Evolutionary conservation across 768 basidiomycete species (phyloP).

Genomic region (Rickenella mellea): DNA sequence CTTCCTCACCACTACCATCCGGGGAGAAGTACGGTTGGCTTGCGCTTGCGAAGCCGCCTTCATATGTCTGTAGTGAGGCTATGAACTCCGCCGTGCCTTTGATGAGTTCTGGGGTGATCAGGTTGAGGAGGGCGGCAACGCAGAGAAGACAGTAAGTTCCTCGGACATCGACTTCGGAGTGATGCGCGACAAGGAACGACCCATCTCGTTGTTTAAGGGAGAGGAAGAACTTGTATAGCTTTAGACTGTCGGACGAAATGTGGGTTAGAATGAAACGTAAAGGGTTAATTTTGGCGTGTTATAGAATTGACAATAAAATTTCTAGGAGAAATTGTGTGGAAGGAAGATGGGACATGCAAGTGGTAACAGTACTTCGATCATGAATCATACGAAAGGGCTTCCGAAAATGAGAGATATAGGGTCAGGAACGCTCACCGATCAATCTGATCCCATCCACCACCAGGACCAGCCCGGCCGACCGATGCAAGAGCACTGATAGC

Average conservation of each 20-base stretch:
- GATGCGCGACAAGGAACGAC: slow-evolving; percentile 79
- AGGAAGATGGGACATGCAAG: no score
- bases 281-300: no score
- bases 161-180: slow-evolving; percentile 93
- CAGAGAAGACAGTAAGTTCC: slow-evolving; percentile 90
- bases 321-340: background rate
- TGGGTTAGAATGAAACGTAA: no score
- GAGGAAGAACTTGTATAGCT: slow-evolving; percentile 84
- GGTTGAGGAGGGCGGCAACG: slow-evolving; percentile 70
- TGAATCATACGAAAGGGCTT: background rate
- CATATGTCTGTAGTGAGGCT: slow-evolving; percentile 90
- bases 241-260: no score
- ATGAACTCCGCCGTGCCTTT: slow-evolving; percentile 70
- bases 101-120: slow-evolving; percentile 85
- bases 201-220: slow-evolving; percentile 88
- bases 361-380: no score
- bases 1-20: slow-evolving; percentile 3
- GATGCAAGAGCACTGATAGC: slow-evolving; percentile 78
- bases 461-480: slow-evolving; percentile 60
- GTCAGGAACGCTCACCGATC: slow-evolving; percentile 44
- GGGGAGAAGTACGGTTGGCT: slow-evolving; percentile 57
- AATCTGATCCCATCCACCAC: slow-evolving; percentile 81
- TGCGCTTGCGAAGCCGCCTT: slow-evolving; percentile 85
- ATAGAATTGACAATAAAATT: no score
- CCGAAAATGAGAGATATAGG: background rate